Percentiles rank a stretch among this genome's conserved stretches.
These are phyloP conservation scores for Trichoderma sp. DNA, from an alignment of 2,329 filamentous ascomycete genomes.

Conservation along the genomic window DNA sequence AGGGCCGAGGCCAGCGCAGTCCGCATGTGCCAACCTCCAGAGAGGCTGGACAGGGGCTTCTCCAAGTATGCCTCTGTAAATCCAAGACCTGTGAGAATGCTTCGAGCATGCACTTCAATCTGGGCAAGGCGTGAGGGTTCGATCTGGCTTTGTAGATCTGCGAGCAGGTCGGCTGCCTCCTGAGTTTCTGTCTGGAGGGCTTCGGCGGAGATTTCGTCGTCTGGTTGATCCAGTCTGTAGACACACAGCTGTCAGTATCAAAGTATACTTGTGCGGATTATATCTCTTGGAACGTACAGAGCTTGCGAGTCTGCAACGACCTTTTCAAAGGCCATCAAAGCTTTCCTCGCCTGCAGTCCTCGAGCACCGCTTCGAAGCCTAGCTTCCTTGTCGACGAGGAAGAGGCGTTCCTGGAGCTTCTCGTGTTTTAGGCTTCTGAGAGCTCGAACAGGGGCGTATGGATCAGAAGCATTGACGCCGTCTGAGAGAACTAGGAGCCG, in stretches of 20 bases:
- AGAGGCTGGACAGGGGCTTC: constrained; percentile 65
- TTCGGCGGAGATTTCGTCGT: constrained; percentile 59
- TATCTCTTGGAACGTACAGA: constrained; percentile 45
- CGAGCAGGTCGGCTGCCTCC: constrained; percentile 69
- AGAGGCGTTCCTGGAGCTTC: constrained; percentile 63
- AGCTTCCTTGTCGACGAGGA: constrained; percentile 72
- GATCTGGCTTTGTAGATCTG: constrained; percentile 67
- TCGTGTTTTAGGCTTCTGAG: constrained; percentile 65
- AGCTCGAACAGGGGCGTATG: constrained; percentile 60
- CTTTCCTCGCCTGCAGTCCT: constrained; percentile 75
- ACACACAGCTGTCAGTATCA: not conserved
- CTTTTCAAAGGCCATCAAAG: constrained; percentile 69
- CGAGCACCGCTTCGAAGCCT: constrained; percentile 72
- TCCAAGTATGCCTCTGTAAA: constrained; percentile 66
- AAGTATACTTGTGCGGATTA: not conserved
- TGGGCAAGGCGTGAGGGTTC: constrained; percentile 66
- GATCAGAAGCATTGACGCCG: constrained; percentile 60
- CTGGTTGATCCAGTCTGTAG: constrained; percentile 52
- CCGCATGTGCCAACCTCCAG: constrained; percentile 77
- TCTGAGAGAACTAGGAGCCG: constrained; percentile 55
- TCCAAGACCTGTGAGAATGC: constrained; percentile 68
- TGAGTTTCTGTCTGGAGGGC: constrained; percentile 66
- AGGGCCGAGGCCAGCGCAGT: constrained; percentile 66
- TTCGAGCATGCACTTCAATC: constrained; percentile 66
- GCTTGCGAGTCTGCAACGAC: constrained; percentile 60